These are phyloP conservation scores for Rhynchosporium graminicola DNA, from an alignment of 2,329 filamentous ascomycete genomes.

Conservation along the genomic window DNA sequence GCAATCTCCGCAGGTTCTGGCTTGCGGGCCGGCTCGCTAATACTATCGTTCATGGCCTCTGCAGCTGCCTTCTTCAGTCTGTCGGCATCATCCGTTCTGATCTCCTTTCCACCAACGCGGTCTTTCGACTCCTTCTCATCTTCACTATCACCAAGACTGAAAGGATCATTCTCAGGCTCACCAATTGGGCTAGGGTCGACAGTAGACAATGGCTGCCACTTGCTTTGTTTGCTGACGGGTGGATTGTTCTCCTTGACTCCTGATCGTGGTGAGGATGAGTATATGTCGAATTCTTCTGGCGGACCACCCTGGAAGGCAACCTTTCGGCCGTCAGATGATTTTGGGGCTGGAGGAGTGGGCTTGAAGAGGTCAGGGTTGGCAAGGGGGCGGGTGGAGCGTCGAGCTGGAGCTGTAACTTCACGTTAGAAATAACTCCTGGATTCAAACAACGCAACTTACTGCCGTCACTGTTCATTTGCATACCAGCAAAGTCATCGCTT, in stretches of 20 bases:
- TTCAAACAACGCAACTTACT: slow-evolving; percentile 49
- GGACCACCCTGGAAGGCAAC: slow-evolving; percentile 57
- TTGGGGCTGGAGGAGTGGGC: slow-evolving; percentile 50
- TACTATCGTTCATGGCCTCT: slow-evolving; percentile 47
- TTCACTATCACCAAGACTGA: slow-evolving; percentile 93
- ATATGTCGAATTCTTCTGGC: slow-evolving; percentile 79
- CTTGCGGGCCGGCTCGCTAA: slow-evolving; percentile 38
- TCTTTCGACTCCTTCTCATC: slow-evolving; percentile 81
- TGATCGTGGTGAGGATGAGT: slow-evolving; percentile 62
- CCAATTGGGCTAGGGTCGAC: slow-evolving; percentile 82
- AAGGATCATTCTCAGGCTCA: slow-evolving; percentile 90
- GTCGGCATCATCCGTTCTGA: slow-evolving; percentile 56
- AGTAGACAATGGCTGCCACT: slow-evolving; percentile 92
- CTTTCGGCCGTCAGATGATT: slow-evolving; percentile 49
- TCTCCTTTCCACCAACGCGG: slow-evolving; percentile 49
- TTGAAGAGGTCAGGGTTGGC: slow-evolving; percentile 83
- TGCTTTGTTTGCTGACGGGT: slow-evolving; percentile 72
- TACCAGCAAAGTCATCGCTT: slow-evolving; percentile 81
- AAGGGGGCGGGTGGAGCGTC: slow-evolving; percentile 62
- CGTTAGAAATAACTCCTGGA: slow-evolving; percentile 7
- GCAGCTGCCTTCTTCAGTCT: slow-evolving; percentile 64
- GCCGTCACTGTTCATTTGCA: slow-evolving; percentile 62
- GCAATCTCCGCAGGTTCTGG: slow-evolving; percentile 37
- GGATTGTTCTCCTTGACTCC: slow-evolving; percentile 53
- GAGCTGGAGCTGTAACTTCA: slow-evolving; percentile 49